Percentiles rank a stretch among this genome's conserved stretches.
Conservation (phyloP, 495 filamentous ascomycete species). For the Aeminium ludgeri region DNA sequence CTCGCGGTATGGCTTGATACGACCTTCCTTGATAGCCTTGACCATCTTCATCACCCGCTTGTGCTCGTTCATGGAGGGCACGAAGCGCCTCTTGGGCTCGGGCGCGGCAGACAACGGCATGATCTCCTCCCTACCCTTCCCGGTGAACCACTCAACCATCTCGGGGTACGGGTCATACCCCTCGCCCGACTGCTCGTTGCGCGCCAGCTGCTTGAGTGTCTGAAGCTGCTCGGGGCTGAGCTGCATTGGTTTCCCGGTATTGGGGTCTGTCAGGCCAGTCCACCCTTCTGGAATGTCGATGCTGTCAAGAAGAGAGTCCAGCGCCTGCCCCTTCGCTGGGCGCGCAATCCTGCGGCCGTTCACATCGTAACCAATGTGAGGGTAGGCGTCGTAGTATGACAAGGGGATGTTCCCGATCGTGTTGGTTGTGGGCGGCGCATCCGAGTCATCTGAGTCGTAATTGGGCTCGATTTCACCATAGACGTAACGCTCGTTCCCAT, state of each 20-base stretch:
- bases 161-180: constrained; percentile 83
- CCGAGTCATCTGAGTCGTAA: constrained; percentile 89
- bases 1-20: constrained; percentile 80
- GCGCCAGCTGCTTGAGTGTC: constrained; percentile 71
- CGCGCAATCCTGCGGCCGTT: constrained; percentile 96
- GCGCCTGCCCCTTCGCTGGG: constrained; percentile 79
- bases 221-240: constrained; percentile 79
- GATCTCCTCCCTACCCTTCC: constrained; percentile 51
- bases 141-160: constrained; percentile 82
- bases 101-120: constrained; percentile 92
- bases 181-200: constrained; percentile 74
- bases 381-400: constrained; percentile 90
- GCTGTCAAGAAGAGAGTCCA: constrained; percentile 86
- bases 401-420: constrained; percentile 92
- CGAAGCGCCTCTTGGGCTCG: constrained; percentile 86
- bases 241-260: constrained; percentile 80
- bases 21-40: constrained; percentile 81
- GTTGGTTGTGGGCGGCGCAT: constrained; percentile 60
- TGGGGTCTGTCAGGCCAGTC: constrained; percentile 87
- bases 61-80: constrained; percentile 95
- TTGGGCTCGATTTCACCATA: constrained; percentile 85
- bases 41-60: constrained; percentile 98
- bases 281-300: constrained; percentile 97
- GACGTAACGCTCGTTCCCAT: constrained; percentile 57
- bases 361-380: constrained; percentile 96